A percentile compares a stretch with the other conserved stretches of the same genome.
Conservation (phyloP, 805 yeast genomes). For the Yamadazyma sp. region DNA sequence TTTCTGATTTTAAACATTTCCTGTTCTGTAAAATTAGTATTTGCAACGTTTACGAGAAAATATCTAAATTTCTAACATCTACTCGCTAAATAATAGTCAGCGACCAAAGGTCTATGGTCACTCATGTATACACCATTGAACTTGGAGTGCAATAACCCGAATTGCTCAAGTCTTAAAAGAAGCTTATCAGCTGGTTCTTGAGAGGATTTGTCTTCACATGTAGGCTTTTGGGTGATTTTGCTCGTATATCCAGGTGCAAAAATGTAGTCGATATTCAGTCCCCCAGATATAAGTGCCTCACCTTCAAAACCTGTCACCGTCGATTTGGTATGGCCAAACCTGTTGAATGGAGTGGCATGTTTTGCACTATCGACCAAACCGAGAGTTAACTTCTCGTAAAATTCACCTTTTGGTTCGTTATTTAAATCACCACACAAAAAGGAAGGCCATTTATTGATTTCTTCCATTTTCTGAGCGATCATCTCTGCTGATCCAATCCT, state of each 20-base stretch:
- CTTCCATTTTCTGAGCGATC: conserved; percentile 27
- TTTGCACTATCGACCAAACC: conserved; percentile 20
- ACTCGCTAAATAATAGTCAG: conserved; percentile 20
- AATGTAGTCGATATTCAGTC: conserved; percentile 33
- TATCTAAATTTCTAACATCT: conserved; percentile 12
- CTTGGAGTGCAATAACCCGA: conserved; percentile 34
- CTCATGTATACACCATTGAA: conserved; percentile 33
- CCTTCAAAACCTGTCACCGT: conserved; percentile 37
- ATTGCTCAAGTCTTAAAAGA: conserved; percentile 21
- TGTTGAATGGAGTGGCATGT: conserved; percentile 22
- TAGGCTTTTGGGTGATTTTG: conserved; percentile 10
- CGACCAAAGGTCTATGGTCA: conserved; percentile 38
- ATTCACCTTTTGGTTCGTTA: conserved; percentile 22
- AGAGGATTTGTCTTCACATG: conserved; percentile 16
- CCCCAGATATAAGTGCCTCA: conserved; percentile 22
- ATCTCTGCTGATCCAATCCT: conserved; percentile 30
- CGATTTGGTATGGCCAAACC: conserved; percentile 30
- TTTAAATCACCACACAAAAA: conserved; percentile 33
- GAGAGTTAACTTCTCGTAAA: conserved; percentile 17
- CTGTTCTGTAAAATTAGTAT: too few relatives aligned
- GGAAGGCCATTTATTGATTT: conserved; percentile 31
- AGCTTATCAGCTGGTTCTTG: conserved; percentile 14
- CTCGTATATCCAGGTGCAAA: conserved; percentile 27
- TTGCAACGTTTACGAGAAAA: too few relatives aligned
- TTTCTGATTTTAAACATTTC: too few relatives aligned